phyloP scores from a whole-genome alignment of 228 moss, liverwort and hornwort species.

The Sphagnum fallax region DNA sequence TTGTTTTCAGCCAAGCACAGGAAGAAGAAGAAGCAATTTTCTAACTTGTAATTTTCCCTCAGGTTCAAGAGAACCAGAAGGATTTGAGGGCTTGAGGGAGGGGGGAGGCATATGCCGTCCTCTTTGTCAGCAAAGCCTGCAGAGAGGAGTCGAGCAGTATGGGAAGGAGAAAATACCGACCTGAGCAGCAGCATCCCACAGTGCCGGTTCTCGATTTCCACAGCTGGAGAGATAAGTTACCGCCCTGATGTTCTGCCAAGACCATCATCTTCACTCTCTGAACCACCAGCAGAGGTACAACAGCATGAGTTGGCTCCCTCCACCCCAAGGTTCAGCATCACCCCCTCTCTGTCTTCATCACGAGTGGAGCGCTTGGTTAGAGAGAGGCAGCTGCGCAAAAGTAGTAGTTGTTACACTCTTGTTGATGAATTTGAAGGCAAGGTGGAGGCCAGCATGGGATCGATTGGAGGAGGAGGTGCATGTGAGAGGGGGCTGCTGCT shows the following conservation, averaged over 20 bases:
- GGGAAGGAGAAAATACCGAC: constrained; percentile 42
- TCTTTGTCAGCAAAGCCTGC: constrained; percentile 33
- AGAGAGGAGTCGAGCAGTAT: constrained; percentile 32
- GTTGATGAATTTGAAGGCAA: constrained; percentile 17
- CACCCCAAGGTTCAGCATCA: constrained; percentile 29
- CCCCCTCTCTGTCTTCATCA: constrained; percentile 8
- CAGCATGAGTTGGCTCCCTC: constrained; percentile 6
- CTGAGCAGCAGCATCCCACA: constrained; percentile 20
- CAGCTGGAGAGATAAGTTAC: constrained; percentile 28
- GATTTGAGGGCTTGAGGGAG: no score
- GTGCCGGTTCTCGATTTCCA: constrained; percentile 27
- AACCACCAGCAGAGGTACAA: neutral
- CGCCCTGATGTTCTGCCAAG: constrained; percentile 33
- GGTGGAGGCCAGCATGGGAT: neutral
- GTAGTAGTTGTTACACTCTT: constrained; percentile 12
- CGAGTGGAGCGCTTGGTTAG: constrained; percentile 41
- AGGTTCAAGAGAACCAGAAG: no score
- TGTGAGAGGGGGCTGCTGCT: constrained; percentile 12
- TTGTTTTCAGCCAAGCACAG: no score
- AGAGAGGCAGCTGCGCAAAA: constrained; percentile 27
- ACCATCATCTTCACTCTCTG: constrained; percentile 21
- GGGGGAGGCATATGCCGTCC: constrained; percentile 46
- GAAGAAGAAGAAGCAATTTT: no score
- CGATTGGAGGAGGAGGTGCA: constrained; percentile 7
- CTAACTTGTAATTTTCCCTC: no score